Percentiles rank a stretch among this genome's conserved stretches.
These are phyloP conservation scores for Saposhnikovia divaricata DNA, from an alignment of 129 eudicot species.

Conservation along the genomic window DNA sequence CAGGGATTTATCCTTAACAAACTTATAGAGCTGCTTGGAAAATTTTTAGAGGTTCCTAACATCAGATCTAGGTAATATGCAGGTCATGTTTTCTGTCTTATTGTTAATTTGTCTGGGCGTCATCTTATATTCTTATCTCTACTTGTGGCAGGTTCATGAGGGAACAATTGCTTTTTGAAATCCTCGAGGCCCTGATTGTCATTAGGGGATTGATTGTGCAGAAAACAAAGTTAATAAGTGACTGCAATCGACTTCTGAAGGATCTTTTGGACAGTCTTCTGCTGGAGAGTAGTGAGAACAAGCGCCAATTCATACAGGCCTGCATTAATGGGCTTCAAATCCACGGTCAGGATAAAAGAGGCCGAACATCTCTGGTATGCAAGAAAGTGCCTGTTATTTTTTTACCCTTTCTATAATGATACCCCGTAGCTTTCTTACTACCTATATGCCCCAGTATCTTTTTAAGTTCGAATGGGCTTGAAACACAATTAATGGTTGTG, in stretches of 20 bases:
- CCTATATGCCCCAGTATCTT: neutral
- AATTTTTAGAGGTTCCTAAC: slow-evolving; percentile 83
- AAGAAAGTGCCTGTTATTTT: neutral
- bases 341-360: slow-evolving; percentile 78
- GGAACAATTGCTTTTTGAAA: slow-evolving; percentile 73
- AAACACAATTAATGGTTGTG: neutral
- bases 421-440: neutral
- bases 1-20: slow-evolving; percentile 99
- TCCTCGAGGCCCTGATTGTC: slow-evolving; percentile 90
- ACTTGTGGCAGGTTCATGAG: slow-evolving; percentile 68
- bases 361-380: slow-evolving; percentile 81
- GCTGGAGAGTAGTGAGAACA: slow-evolving; percentile 84
- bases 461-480: neutral
- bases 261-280: slow-evolving; percentile 95
- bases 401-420: neutral
- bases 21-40: slow-evolving; percentile 96
- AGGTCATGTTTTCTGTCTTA: slow-evolving; percentile 9
- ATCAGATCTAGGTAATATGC: slow-evolving; percentile 75
- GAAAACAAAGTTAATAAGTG: slow-evolving; percentile 89
- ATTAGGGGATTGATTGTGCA: slow-evolving; percentile 96
- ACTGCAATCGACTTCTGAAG: slow-evolving; percentile 80
- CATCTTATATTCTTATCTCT: slow-evolving; percentile 5
- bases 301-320: slow-evolving; percentile 89
- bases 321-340: slow-evolving; percentile 84
- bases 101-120: neutral